These are phyloP conservation scores for Bruguiera gymnorhiza DNA, from an alignment of 345 rosid species.

Conservation along the genomic window DNA sequence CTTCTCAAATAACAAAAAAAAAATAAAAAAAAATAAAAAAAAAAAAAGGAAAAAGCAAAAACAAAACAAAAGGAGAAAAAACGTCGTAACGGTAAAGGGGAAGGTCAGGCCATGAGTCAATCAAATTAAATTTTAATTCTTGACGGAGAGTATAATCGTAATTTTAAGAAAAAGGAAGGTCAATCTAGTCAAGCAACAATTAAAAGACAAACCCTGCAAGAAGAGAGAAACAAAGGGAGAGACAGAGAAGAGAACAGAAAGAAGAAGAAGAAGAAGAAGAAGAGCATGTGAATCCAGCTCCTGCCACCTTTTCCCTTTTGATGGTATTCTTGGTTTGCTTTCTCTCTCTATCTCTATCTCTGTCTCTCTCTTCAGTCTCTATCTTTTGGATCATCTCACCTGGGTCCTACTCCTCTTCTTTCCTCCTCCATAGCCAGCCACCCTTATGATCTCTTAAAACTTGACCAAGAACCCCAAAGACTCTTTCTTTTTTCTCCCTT, in stretches of 20 bases:
- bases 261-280: neutral
- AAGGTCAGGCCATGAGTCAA: no score
- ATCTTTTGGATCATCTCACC: no score
- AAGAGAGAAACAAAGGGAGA: neutral
- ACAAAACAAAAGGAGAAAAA: neutral
- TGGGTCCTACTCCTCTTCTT: neutral
- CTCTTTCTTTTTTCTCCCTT: constrained; percentile 6
- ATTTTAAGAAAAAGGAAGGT: neutral
- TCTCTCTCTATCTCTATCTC: neutral
- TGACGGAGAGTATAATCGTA: neutral
- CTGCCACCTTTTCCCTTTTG: constrained; percentile 3
- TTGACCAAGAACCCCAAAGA: neutral
- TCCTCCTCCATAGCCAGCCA: neutral
- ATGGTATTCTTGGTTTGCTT: constrained; percentile 2
- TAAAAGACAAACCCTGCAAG: neutral
- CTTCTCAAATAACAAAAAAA: no score
- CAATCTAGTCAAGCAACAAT: neutral
- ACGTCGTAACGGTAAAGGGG: constrained; percentile 13
- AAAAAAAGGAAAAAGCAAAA: neutral
- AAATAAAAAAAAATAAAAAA: neutral
- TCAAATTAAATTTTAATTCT: no score
- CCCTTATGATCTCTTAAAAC: neutral
- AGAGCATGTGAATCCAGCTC: neutral
- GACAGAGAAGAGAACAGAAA: neutral
- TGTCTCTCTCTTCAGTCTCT: neutral